Evolutionary conservation across 2,329 filamentous ascomycete genomes (phyloP).

Genomic region (Aspergillus pseudoglaucus): DNA sequence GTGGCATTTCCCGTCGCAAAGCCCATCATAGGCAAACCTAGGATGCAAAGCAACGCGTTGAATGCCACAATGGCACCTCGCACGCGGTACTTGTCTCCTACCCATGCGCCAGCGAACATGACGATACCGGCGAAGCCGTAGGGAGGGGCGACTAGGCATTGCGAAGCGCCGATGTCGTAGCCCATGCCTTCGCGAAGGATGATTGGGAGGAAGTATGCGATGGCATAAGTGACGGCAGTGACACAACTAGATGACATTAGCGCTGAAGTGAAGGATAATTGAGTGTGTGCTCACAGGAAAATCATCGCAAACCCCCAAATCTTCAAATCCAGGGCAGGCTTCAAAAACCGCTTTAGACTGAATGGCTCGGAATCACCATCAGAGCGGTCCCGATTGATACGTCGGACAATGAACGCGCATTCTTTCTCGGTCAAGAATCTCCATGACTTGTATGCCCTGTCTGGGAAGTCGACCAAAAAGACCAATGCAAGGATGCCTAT

Average conservation of each 20-base stretch:
- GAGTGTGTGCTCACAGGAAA: conserved; percentile 44
- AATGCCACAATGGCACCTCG: conserved; percentile 61
- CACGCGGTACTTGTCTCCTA: conserved; percentile 60
- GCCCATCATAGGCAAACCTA: conserved; percentile 68
- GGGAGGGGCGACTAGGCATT: conserved; percentile 66
- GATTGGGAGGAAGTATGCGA: conserved; percentile 73
- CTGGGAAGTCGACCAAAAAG: conserved; percentile 35
- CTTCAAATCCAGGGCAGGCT: conserved; percentile 45
- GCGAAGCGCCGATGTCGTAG: conserved; percentile 56
- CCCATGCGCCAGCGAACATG: conserved; percentile 55
- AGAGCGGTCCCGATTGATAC: conserved; percentile 48
- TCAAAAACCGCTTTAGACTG: conserved; percentile 41
- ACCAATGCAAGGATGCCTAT: conserved; percentile 25
- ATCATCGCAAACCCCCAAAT: conserved; percentile 50
- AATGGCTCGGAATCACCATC: conserved; percentile 47
- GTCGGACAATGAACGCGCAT: conserved; percentile 44
- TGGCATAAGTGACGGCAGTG: conserved; percentile 68
- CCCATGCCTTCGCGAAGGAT: conserved; percentile 59
- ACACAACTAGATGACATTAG: conserved; percentile 34
- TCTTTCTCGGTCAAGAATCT: conserved; percentile 35
- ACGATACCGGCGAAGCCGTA: conserved; percentile 59
- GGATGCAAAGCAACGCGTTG: conserved; percentile 61
- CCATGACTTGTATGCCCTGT: conserved; percentile 26
- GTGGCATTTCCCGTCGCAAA: conserved; percentile 52
- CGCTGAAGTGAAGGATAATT: not conserved